Evolutionary conservation across 345 rosid species (phyloP).

Genomic region (Barbarea vulgaris): DNA sequence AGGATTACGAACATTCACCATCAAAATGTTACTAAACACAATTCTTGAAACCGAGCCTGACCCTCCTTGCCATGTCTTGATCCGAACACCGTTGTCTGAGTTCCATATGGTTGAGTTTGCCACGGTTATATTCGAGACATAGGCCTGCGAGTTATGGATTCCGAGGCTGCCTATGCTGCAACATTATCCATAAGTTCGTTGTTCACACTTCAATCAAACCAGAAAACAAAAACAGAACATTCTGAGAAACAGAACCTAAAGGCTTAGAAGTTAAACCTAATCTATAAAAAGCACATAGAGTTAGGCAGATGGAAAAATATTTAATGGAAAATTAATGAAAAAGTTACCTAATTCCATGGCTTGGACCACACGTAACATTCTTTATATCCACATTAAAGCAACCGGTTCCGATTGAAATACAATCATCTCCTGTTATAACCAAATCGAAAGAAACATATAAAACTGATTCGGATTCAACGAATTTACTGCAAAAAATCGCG

Average conservation of each 20-base stretch:
- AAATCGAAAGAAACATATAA: background rate
- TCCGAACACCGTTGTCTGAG: conserved; percentile 75
- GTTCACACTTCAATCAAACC: conserved; percentile 1
- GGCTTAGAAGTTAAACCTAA: background rate
- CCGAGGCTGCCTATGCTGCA: conserved; percentile 94
- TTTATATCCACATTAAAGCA: conserved; percentile 70
- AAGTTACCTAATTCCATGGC: conserved; percentile 87
- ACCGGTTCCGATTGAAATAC: conserved; percentile 82
- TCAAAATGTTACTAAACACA: conserved; percentile 62
- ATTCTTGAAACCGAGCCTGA: conserved; percentile 78
- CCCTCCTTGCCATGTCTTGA: conserved; percentile 97
- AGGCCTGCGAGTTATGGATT: conserved; percentile 69
- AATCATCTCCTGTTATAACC: conserved; percentile 69
- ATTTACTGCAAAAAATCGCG: background rate
- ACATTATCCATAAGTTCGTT: conserved; percentile 10
- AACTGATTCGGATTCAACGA: background rate
- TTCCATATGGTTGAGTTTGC: conserved; percentile 65
- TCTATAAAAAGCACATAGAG: conserved; percentile 22
- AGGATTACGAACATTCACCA: conserved; percentile 83
- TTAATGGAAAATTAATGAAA: conserved; percentile 4
- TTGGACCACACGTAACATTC: conserved; percentile 88
- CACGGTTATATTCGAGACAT: conserved; percentile 79
- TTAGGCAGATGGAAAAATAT: conserved; percentile 23
- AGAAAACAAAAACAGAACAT: background rate
- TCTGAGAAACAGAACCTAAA: conserved; percentile 9